Evolutionary conservation across 257 asterid species (phyloP), one percentile per base, ranked within the genome.

Genomic region (Solanum ossicruentum): DNA sequence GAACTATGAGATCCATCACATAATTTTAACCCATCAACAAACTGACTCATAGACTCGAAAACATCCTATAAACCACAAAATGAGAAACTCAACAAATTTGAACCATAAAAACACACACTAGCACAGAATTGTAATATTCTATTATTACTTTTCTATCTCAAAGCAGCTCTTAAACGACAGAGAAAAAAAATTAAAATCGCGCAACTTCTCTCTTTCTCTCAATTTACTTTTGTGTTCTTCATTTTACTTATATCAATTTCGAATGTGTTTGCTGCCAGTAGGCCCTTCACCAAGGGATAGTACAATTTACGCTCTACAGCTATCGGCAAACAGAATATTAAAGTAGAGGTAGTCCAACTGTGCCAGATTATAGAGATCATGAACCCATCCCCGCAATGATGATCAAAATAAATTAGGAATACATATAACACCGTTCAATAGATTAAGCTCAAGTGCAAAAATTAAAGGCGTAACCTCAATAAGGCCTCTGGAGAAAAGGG

Each of bases 21-120:
- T 69, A 96, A 91, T 88, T 94, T 96, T 88, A 96, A 85, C 18
- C 98, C 98, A 84, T 93, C 98, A 82, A 94, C 97, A 89, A 95
- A 96, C 77, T 92, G 93, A 70, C 98, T 97, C 97, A 93, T 91
- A 8, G 95, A 88, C 84, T 93, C 98, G 41, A 95, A 93, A 75
- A 95, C 88, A 84, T 96, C 98, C 99, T 96, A 90, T 8, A 1
- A 58, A 56, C 20, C 36, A 54, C 23, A 49, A 71, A 21, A 55
- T n/a, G 71, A 54, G 21, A 61, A 16, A 54, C 20, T 80, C 20
- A 41, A 60, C 39, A 70, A 61, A 18, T 55, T 47, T 12, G 75
- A 63, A 41, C 13, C 1, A 32, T 26, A 52, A 3, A 39, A 77
- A 55, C 57, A 66, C 26, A 70, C 41, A 16, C 47, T 47, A 58